Conservation (phyloP, 768 basidiomycete species). For the Naematelia encephala region DNA sequence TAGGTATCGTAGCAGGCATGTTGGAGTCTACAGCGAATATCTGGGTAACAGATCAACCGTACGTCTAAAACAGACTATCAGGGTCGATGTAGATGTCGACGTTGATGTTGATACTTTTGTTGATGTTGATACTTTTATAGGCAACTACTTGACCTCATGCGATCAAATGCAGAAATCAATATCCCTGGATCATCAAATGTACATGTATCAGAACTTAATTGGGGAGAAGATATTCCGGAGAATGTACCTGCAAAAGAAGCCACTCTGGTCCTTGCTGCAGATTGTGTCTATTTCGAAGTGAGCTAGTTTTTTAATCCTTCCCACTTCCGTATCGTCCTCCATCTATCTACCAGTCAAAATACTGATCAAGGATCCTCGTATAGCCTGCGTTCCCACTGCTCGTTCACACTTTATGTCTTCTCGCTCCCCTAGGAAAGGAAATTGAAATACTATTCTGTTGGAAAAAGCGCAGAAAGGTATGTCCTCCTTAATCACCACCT, state of each 20-base stretch:
- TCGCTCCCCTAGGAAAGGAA: slow-evolving; percentile 53
- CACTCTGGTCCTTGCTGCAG: slow-evolving; percentile 79
- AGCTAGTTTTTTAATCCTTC: background rate
- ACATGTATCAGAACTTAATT: slow-evolving; percentile 70
- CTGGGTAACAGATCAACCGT: slow-evolving; percentile 89
- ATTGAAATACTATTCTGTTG: slow-evolving; percentile 83
- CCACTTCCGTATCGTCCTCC: too few relatives aligned
- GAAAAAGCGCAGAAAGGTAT: slow-evolving; percentile 85
- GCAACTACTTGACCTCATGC: slow-evolving; percentile 74
- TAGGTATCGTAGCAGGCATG: slow-evolving; percentile 75
- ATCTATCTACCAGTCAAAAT: background rate
- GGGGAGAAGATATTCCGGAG: slow-evolving; percentile 64
- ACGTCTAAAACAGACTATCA: slow-evolving; percentile 50
- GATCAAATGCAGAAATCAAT: slow-evolving; percentile 68
- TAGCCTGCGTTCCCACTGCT: slow-evolving; percentile 79
- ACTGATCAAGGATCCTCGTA: background rate
- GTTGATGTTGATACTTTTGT: background rate
- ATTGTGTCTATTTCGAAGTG: slow-evolving; percentile 88
- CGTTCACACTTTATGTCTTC: slow-evolving; percentile 69
- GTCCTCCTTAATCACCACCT: slow-evolving; percentile 4
- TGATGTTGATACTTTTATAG: slow-evolving; percentile 51
- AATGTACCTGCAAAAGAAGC: slow-evolving; percentile 54
- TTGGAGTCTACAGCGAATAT: slow-evolving; percentile 61
- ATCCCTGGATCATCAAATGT: slow-evolving; percentile 52
- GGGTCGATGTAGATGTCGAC: slow-evolving; percentile 4